Percentiles rank a stretch among this genome's conserved stretches.
Evolutionary conservation across 495 filamentous ascomycete species (phyloP).

Genomic region (Aspergillus cavernicola): DNA sequence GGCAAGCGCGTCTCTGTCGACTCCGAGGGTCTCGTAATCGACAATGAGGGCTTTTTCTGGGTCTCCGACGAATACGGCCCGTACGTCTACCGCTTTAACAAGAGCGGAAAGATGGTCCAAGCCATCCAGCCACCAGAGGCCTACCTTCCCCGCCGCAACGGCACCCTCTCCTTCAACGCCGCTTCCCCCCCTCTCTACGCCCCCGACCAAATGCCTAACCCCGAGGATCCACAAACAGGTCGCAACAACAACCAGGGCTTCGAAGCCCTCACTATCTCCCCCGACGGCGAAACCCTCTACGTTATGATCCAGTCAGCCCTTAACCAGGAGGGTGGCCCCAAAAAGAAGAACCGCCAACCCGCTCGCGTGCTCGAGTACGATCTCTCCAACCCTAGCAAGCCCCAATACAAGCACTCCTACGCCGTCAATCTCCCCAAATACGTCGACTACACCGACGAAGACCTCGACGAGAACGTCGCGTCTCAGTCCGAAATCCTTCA

Average conservation of each 20-base stretch:
- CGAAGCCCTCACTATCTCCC: constrained; percentile 64
- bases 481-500: constrained; percentile 69
- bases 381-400: constrained; percentile 32
- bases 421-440: constrained; percentile 64
- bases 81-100: constrained; percentile 66
- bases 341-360: constrained; percentile 50
- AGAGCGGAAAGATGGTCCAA: constrained; percentile 54
- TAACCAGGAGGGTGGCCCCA: constrained; percentile 61
- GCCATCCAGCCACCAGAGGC: constrained; percentile 68
- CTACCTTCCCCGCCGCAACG: constrained; percentile 64
- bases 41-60: constrained; percentile 65
- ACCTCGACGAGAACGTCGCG: constrained; percentile 42
- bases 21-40: constrained; percentile 67
- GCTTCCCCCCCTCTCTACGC: constrained; percentile 62
- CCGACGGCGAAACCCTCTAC: constrained; percentile 63
- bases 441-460: constrained; percentile 37
- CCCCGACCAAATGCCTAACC: constrained; percentile 35
- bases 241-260: constrained; percentile 76
- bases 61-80: constrained; percentile 79
- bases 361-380: constrained; percentile 64
- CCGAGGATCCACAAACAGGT: constrained; percentile 58
- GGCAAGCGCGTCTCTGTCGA: constrained; percentile 63
- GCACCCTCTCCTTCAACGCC: constrained; percentile 53
- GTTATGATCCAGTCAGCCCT: constrained; percentile 65
- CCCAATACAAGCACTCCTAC: constrained; percentile 58